Base-by-base conservation (phyloP, 148 eudicot genomes). In the Chenopodium formosanum region DNA sequence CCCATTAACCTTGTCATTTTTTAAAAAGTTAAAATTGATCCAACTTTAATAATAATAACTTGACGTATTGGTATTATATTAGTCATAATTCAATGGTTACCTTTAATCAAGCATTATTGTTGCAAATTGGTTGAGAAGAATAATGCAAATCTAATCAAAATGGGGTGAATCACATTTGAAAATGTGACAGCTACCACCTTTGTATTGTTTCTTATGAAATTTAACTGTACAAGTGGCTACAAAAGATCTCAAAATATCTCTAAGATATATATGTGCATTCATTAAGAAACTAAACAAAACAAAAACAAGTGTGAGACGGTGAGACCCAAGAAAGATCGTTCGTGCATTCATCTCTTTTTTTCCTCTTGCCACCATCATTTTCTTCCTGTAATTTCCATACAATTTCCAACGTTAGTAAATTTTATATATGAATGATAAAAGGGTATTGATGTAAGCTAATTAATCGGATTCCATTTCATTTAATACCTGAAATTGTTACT, bases 161-260 rank as follows among this genome's bases (percentile, higher is more conserved):
- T n/a, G 75, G 75, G 53, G 56, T 72, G 75, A 72, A 44, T 46
- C 53, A 72, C 47, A 46, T 9, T n/a, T 8, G 10, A 7, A 53
- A 44, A 11, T 20, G 12, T 7, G 29, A 14, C 71, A 64, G 52
- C 72, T 13, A 77, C 70, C 53, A 63, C 50, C 14, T 75, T 64
- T 77, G 56, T 65, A 22, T 78, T 46, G 52, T 70, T 79, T 48
- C 14, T 44, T 40, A 70, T 40, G 76, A 3, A 40, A 27, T 71
- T 79, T 79, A 22, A 79, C 76, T 79, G 82, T 79, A 79, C 82
- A 79, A 79, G 69, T 79, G 82, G 82, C 69, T 70, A 77, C 65
- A 64, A 77, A 77, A 22, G 56, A 70, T 70, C 78, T 76, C 64
- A 75, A 16, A 60, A 44, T 52, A 52, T 67, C 80, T 32, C 65